Base-by-base conservation (phyloP, 352 stramenopile genomes). In the Globisporangium takayamanum region DNA sequence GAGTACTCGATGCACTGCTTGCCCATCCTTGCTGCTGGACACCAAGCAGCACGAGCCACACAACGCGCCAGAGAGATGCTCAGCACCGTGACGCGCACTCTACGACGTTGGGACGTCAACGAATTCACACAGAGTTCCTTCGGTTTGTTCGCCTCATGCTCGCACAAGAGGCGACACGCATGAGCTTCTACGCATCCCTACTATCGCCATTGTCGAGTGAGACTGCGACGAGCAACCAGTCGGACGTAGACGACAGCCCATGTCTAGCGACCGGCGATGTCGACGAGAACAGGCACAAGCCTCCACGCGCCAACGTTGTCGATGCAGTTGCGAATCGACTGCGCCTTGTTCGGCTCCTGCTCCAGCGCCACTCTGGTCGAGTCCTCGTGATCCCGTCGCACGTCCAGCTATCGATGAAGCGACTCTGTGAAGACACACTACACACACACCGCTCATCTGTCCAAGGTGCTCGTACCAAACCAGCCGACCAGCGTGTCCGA, bases 91-190 rank as follows among this genome's bases (percentile, higher is more conserved):
- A 2, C 50, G 10, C 16, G 11, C 36, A 47, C n/a, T 0, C 15
- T 14, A 1, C 45, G n/a, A 50, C 15, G 18, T 44, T 26, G 18
- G 28, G 26, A 20, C 54, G 55, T 33, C 63, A 30, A 2, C 58
- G 58, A 6, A 69, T 85, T 18, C 66, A 77, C 50, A 62, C 67
- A 2, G 54, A 59, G 1, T 68, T 86, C 2, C 51, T 86, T 5
- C 52, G 59, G 33, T 78, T 76, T 41, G 50, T 84, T n/a, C 72
- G 70, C 0, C 30, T 80, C 41, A 44, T 88, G 7, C 10, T 80
- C 5, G 25, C 54, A 1, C 78, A 86, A 56, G 47, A 68, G 37
- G 25, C 45, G 20, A 86, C 72, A 0, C 44, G 51, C 0, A 33
- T 28, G 2, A 70, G 52, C 28, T 74, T 86, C 37, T 66, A 79